phyloP scores from a whole-genome alignment of 1,284 basidiomycete species.

The Boletus sp. region DNA sequence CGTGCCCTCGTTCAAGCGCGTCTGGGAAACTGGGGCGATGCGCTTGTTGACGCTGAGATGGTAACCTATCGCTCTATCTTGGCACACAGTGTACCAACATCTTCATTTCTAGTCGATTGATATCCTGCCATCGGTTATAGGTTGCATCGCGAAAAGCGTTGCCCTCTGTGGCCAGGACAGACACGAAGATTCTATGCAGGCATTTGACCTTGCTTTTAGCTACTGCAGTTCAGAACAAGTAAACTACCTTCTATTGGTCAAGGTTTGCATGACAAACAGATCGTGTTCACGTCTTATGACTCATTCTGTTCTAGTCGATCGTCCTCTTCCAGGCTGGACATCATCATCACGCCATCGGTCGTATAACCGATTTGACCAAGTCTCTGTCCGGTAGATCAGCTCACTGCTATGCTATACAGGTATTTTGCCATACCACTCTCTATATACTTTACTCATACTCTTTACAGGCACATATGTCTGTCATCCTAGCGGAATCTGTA shows the following conservation, averaged over 20 bases:
- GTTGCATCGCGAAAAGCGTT: conserved; percentile 26
- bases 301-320: conserved; percentile 15
- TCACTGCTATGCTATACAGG: conserved; percentile 15
- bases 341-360: conserved; percentile 15
- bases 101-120: conserved; percentile 17
- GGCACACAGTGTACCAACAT: neutral
- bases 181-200: conserved; percentile 27
- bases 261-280: conserved; percentile 9
- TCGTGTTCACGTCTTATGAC: neutral
- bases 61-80: conserved; percentile 3
- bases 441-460: neutral
- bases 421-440: conserved; percentile 1
- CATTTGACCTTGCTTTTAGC: conserved; percentile 24
- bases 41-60: conserved; percentile 23
- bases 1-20: conserved; percentile 21
- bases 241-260: conserved; percentile 19
- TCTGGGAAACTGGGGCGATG: conserved; percentile 12
- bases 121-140: conserved; percentile 21
- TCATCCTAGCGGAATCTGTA: conserved; percentile 23
- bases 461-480: conserved; percentile 16
- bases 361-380: conserved; percentile 17
- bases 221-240: conserved; percentile 12
- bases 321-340: conserved; percentile 22
- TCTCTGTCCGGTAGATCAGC: neutral
- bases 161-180: conserved; percentile 19